phyloP scores from a whole-genome alignment of 495 filamentous ascomycete species.

The Hypoxylon intermedium region DNA sequence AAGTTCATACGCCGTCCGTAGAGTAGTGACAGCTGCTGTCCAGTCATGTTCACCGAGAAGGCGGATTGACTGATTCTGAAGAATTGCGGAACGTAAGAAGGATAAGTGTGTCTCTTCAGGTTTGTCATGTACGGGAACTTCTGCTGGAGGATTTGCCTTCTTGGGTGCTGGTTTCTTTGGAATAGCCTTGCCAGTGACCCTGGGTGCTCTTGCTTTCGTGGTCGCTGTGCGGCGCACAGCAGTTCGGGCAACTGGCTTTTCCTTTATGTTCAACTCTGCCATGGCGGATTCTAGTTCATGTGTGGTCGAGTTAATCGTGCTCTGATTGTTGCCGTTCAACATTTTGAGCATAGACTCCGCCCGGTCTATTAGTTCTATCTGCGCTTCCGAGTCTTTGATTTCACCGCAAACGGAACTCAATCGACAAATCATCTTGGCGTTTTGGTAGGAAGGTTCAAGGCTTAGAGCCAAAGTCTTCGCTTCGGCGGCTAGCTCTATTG shows the following conservation, averaged over 20 bases:
- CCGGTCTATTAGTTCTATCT: conserved; percentile 45
- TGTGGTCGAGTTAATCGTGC: conserved; percentile 2
- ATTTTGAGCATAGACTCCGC: conserved; percentile 49
- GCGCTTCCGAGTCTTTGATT: conserved; percentile 47
- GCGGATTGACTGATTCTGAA: conserved; percentile 68
- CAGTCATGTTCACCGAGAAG: conserved; percentile 64
- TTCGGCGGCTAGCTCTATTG: conserved; percentile 63
- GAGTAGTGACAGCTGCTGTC: conserved; percentile 56
- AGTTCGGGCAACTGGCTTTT: conserved; percentile 41
- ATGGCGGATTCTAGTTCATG: conserved; percentile 57
- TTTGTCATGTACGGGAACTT: conserved; percentile 36
- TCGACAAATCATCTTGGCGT: conserved; percentile 51
- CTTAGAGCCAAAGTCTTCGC: conserved; percentile 52
- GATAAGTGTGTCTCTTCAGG: conserved; percentile 62
- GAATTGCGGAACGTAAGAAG: conserved; percentile 65
- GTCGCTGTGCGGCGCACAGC: conserved; percentile 26
- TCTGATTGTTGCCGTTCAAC: conserved; percentile 29
- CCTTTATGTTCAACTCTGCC: conserved; percentile 50
- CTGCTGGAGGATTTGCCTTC: conserved; percentile 36
- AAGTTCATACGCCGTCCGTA: conserved; percentile 56
- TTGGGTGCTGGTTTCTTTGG: conserved; percentile 40
- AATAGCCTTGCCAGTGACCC: conserved; percentile 31
- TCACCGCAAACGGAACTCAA: conserved; percentile 53
- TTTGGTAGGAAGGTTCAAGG: conserved; percentile 55
- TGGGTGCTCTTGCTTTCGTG: conserved; percentile 18